Conservation (phyloP, 2,329 filamentous ascomycete species). For the Neonectria faginata region DNA sequence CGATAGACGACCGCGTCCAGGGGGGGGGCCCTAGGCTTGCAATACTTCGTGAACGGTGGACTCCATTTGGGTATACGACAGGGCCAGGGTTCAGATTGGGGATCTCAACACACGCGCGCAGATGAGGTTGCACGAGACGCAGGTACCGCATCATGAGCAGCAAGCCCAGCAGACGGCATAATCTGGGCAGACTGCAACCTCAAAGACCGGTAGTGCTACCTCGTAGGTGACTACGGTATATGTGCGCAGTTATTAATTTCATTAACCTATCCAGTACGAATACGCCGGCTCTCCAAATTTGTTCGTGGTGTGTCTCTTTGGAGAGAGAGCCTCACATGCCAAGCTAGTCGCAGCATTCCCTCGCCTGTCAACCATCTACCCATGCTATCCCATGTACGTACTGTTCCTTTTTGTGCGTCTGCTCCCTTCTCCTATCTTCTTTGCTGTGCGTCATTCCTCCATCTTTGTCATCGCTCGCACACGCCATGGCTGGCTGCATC, state of each 20-base stretch:
- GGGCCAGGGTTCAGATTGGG: constrained; percentile 9
- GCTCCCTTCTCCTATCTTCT: constrained; percentile 5
- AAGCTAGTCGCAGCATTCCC: constrained; percentile 26
- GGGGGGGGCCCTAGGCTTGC: neutral
- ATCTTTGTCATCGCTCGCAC: neutral
- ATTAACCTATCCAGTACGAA: neutral
- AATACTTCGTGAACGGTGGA: neutral
- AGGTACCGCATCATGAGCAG: neutral
- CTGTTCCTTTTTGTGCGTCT: constrained; percentile 10
- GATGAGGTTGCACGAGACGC: neutral
- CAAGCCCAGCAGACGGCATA: too few species aligned
- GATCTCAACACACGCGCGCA: neutral
- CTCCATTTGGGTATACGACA: neutral
- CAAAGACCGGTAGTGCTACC: too few species aligned
- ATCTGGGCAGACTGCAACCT: too few species aligned
- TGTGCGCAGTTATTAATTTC: neutral
- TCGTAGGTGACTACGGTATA: neutral
- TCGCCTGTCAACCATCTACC: constrained; percentile 35
- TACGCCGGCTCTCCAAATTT: too few species aligned
- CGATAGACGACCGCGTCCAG: constrained; percentile 32
- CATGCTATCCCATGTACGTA: constrained; percentile 27
- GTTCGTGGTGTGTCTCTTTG: neutral
- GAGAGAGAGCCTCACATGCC: neutral
- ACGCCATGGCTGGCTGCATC: neutral
- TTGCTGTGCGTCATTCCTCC: neutral